Evolutionary conservation across 2,329 filamentous ascomycete genomes (phyloP), one percentile per base, ranked within the genome.

Genomic region (Colletotrichum somersetense): DNA sequence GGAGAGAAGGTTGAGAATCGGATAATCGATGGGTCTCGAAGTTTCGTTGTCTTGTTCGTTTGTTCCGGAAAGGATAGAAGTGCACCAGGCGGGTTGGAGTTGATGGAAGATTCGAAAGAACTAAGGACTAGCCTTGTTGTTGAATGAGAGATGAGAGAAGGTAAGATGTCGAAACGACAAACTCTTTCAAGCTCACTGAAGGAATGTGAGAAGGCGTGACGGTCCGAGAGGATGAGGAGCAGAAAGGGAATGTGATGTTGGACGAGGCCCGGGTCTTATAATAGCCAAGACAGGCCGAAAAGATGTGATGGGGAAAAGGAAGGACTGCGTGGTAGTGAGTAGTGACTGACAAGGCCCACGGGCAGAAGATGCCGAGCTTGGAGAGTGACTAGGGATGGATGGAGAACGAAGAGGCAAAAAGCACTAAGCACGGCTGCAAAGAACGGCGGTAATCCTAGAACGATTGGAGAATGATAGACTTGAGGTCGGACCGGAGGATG

Each of bases 121-220:
- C 75, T 73, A 77, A 83, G 83, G 83, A 78, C 81, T 80, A 83
- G 77, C 76, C 79, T 80, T 75, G 77, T 67, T 66, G 72, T 67
- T 68, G 72, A 75, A 74, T 73, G 67, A 75, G 74, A 79, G 77
- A 69, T 72, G 76, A 75, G 77, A 68, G 67, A 73, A 74, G 58
- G 71, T 72, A 68, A 67, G 72, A 69, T 63, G 73, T 75, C 73
- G 72, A 69, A 74, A 73, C 58, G 73, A 75, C 73, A 71, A 73
- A 64, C 33, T 58, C 42, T 62, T 68, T 62, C 62, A 75, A 75
- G 73, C 73, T 69, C 68, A 71, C 66, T 66, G 66, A 75, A 74
- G 66, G 68, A 75, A 75, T 72, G 72, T 65, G 66, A 68, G 62
- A 75, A 68, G 68, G 71, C 40, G 68, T 75, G 68, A 64, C 68